Evolutionary conservation across 176 grass and related monocot species (phyloP).

Genomic region (Oropetium thomaeum): DNA sequence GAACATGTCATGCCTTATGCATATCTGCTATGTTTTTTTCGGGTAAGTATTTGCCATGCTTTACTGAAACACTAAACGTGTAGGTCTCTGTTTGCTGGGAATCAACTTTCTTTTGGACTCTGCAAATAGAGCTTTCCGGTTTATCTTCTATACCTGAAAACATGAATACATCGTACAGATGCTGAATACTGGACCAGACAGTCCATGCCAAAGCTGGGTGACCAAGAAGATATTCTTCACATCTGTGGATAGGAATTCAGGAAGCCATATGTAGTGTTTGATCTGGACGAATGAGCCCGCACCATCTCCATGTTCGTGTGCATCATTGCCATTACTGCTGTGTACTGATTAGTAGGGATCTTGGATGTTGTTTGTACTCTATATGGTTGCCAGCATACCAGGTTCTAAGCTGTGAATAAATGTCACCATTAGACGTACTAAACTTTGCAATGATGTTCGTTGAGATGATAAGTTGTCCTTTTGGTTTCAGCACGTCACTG

Average conservation of each 20-base stretch:
- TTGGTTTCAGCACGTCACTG: neutral
- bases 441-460: neutral
- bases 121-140: neutral
- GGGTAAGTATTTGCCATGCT: too few relatives aligned
- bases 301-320: neutral
- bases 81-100: slow-evolving; percentile 13
- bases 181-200: neutral
- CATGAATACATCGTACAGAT: neutral
- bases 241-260: neutral
- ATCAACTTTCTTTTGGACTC: neutral
- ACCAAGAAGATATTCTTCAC: neutral
- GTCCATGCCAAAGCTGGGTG: neutral
- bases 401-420: slow-evolving; percentile 5
- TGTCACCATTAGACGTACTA: neutral
- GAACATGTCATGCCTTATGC: neutral
- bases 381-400: neutral
- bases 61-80: neutral
- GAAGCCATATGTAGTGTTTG: neutral
- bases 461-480: neutral
- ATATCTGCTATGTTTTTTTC: neutral
- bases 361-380: slow-evolving; percentile 13
- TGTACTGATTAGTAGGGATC: neutral
- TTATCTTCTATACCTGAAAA: neutral
- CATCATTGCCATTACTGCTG: too few relatives aligned
- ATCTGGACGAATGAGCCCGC: neutral